A percentile compares a stretch with the other conserved stretches of the same genome.
phyloP scores from a whole-genome alignment of 495 filamentous ascomycete genomes.

The Neurospora sp. region DNA sequence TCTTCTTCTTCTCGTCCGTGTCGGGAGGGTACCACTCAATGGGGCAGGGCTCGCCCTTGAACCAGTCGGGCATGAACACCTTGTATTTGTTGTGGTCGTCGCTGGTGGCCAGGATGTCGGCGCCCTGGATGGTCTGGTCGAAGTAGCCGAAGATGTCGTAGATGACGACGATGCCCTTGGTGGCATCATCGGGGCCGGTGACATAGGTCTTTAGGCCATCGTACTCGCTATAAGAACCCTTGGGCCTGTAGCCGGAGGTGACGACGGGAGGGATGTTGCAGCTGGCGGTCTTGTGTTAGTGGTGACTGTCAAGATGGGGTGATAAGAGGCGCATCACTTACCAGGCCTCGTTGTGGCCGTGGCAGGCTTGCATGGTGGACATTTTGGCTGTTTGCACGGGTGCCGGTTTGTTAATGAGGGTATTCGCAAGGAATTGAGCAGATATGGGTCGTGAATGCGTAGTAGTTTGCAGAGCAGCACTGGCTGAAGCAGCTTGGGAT shows the following conservation, averaged over 20 bases:
- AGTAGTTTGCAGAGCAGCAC: not conserved
- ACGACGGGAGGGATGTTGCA: constrained; percentile 65
- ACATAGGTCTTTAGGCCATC: constrained; percentile 64
- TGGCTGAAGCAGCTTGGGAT: not conserved
- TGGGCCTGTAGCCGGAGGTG: constrained; percentile 48
- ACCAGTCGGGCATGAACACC: constrained; percentile 63
- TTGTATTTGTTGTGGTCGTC: constrained; percentile 46
- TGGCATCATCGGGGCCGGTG: constrained; percentile 48
- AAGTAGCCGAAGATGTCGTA: constrained; percentile 68
- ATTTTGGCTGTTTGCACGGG: constrained; percentile 26
- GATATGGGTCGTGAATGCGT: not conserved
- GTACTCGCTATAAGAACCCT: constrained; percentile 55
- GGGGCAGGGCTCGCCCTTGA: constrained; percentile 47
- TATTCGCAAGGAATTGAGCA: not conserved
- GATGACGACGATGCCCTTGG: constrained; percentile 51
- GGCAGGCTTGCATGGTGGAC: constrained; percentile 40
- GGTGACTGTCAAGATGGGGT: not conserved
- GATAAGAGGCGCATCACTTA: not conserved
- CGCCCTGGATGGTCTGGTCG: constrained; percentile 60
- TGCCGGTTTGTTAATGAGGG: not conserved
- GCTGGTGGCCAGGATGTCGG: constrained; percentile 56
- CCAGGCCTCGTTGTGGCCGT: constrained; percentile 49
- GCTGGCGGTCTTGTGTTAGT: constrained; percentile 24
- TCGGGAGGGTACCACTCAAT: constrained; percentile 65
- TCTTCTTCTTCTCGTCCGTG: constrained; percentile 69